phyloP scores from a whole-genome alignment of 73 alveolate species.

The Effrenium voratum region DNA sequence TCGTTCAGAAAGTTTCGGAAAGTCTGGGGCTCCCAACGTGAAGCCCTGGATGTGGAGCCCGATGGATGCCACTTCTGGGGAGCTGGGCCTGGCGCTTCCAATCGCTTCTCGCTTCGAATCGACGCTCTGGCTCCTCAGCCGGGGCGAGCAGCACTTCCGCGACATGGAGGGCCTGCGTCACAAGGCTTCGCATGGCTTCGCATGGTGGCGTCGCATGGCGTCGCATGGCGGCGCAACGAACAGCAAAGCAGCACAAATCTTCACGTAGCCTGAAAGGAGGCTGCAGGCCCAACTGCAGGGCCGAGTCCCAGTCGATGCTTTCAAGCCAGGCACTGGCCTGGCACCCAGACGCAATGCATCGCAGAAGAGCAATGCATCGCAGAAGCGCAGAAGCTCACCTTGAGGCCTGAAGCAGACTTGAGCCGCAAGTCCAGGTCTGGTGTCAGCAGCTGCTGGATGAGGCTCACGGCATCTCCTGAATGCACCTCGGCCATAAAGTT shows the following conservation, averaged over 20 bases:
- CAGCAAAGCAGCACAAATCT: too few species aligned
- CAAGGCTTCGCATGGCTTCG: too few species aligned
- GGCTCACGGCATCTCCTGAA: conserved; percentile 44
- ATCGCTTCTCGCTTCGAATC: neutral
- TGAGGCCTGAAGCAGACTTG: conserved; percentile 60
- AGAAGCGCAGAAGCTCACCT: neutral
- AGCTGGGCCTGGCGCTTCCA: conserved; percentile 68
- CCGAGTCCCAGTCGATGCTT: conserved; percentile 53
- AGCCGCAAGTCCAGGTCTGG: conserved; percentile 51
- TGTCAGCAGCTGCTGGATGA: conserved; percentile 30
- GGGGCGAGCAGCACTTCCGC: conserved; percentile 78
- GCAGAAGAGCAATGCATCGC: neutral
- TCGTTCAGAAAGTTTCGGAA: neutral
- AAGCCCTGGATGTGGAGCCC: conserved; percentile 85
- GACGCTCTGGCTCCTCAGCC: neutral
- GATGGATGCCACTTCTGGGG: conserved; percentile 75
- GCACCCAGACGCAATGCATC: too few species aligned
- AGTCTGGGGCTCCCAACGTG: conserved; percentile 28
- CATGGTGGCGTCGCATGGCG: too few species aligned
- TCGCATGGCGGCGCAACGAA: too few species aligned
- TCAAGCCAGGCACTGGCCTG: conserved; percentile 72
- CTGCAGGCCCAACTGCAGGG: conserved; percentile 67
- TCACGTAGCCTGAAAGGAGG: conserved; percentile 69
- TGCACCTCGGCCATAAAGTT: conserved; percentile 10
- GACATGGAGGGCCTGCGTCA: conserved; percentile 66